Conservation (phyloP, 345 rosid species). For the Rhizophora apiculata region DNA sequence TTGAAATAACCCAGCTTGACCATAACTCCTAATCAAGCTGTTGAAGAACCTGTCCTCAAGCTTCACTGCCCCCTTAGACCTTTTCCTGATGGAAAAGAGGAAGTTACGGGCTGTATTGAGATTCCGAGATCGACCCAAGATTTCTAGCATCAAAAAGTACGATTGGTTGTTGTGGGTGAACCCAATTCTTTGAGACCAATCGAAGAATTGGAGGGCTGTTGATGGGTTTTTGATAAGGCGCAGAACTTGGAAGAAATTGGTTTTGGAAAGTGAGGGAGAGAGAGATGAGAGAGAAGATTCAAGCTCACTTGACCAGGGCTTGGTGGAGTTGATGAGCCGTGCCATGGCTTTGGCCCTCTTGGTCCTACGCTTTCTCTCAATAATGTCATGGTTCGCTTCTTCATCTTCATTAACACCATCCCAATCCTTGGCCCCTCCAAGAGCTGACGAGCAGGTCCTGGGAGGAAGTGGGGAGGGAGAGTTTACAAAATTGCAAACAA, state of each 20-base stretch:
- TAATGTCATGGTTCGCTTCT: background rate
- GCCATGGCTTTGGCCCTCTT: conserved; percentile 53
- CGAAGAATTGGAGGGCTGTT: conserved; percentile 61
- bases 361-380: conserved; percentile 29
- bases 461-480: too few relatives aligned
- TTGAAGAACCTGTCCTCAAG: conserved; percentile 47
- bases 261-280: conserved; percentile 47
- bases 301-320: conserved; percentile 51
- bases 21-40: conserved; percentile 4
- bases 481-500: too few relatives aligned
- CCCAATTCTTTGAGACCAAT: conserved; percentile 47
- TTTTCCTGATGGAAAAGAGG: conserved; percentile 55
- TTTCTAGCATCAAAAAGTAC: conserved; percentile 63
- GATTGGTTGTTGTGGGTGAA: conserved; percentile 51
- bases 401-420: conserved; percentile 3
- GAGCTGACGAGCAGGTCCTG: background rate
- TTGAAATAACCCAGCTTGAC: conserved; percentile 31
- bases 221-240: conserved; percentile 50
- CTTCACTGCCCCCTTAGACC: conserved; percentile 54
- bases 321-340: conserved; percentile 40
- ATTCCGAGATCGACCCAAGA: conserved; percentile 53
- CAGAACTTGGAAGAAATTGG: conserved; percentile 52
- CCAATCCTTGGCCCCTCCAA: background rate
- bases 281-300: conserved; percentile 56
- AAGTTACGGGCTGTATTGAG: conserved; percentile 76